Base-by-base conservation (phyloP, 2,329 filamentous ascomycete species). In the Aspergillus pseudoterreus region DNA sequence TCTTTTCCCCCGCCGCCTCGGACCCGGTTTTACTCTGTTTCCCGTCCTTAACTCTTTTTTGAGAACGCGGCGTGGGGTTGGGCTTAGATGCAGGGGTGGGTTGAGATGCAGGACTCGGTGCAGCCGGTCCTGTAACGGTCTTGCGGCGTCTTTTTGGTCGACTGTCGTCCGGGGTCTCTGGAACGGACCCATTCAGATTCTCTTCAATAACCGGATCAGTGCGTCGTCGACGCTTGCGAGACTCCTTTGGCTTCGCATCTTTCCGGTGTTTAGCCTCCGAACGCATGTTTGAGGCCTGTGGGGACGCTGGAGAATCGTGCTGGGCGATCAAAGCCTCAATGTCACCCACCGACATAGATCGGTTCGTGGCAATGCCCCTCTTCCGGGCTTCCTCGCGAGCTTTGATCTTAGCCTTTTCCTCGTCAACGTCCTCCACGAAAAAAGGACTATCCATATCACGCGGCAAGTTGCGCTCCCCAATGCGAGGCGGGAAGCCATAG, bases 381-480 rank as follows among this genome's bases (percentile, higher is more conserved):
- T 52, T 50, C 4, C 51, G 56, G 4, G 64, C 62, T n/a, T 54
- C 57, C 21, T 65, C 54, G 17, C 58, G 61, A 32, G 58, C 56
- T 27, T 52, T 58, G 22, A 64, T 56, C 35, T 55, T 61, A 4
- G 55, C 53, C 24, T 43, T 51, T 47, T 63, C 64, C 39, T 50
- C 45, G n/a, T 48, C 51, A 19, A 68, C 54, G 36, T 69, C 52
- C 43, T 69, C 66, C 4, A 54, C 35, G 4, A 53, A 14, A 38
- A 66, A 64, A 11, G 61, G 54, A 5, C 46, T 46, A 4, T 53
- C 45, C 10, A 42, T 50, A 9, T 48, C 51, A 22, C 52, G 59
- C 1, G 64, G 66, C n/a, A 67, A 21, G 50, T 69, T 69, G 8
- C 63, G 64, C 45, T 66, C 55, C 4, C 66, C 64, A 21, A 64